phyloP scores from a whole-genome alignment of 768 basidiomycete genomes.

The Chiua virens region DNA sequence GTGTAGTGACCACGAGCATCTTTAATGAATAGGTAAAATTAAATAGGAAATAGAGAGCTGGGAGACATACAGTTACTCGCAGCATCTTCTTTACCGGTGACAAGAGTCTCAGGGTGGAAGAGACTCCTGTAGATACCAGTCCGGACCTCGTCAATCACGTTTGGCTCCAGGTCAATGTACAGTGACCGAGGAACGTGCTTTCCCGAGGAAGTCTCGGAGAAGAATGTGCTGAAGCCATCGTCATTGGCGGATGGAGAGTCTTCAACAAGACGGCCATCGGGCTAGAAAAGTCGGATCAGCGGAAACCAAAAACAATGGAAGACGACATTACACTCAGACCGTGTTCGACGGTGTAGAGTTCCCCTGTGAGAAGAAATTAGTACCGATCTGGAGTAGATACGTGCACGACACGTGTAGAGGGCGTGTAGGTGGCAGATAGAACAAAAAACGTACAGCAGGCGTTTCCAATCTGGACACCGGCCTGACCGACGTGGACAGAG shows the following conservation, averaged over 20 bases:
- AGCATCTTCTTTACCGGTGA: slow-evolving; percentile 99
- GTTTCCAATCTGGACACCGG: slow-evolving; percentile 97
- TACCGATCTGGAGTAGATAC: not conserved
- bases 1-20: slow-evolving; percentile 99
- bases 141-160: slow-evolving; percentile 96
- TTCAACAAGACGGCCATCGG: slow-evolving; percentile 89
- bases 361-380: slow-evolving; percentile 60
- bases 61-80: slow-evolving; percentile 89
- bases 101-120: slow-evolving; percentile 98
- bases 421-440: not conserved
- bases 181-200: slow-evolving; percentile 98
- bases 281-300: slow-evolving; percentile 49
- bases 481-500: slow-evolving; percentile 98
- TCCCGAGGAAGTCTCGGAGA: slow-evolving; percentile 95
- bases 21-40: slow-evolving; percentile 31
- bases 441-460: slow-evolving; percentile 83
- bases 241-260: slow-evolving; percentile 73
- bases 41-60: not conserved
- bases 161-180: slow-evolving; percentile 96
- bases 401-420: slow-evolving; percentile 14
- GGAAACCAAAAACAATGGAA: slow-evolving; percentile 3
- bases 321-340: slow-evolving; percentile 75
- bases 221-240: slow-evolving; percentile 98
- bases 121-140: slow-evolving; percentile 94
- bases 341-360: slow-evolving; percentile 98